Conservation (phyloP, 208 protist genomes). For the Leishmania arabica region DNA sequence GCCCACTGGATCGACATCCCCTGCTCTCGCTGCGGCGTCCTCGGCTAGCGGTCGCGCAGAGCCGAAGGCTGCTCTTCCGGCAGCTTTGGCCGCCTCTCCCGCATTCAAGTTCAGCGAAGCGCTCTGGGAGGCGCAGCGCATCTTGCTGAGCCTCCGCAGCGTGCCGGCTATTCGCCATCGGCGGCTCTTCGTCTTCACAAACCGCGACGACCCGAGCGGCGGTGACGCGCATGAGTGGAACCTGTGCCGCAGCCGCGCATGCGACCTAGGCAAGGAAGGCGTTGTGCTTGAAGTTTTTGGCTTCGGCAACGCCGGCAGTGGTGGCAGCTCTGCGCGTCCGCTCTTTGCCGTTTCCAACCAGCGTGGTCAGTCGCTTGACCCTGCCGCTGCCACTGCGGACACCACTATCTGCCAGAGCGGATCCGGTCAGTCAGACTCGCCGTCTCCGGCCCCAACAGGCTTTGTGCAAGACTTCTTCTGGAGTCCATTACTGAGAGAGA, state of each 20-base stretch:
- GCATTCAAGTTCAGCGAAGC: conserved; percentile 50
- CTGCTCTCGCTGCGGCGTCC: conserved; percentile 14
- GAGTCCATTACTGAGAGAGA: conserved; percentile 25
- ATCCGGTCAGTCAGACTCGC: neutral
- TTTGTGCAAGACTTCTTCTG: conserved; percentile 28
- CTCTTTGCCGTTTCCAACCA: neutral
- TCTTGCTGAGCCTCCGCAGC: conserved; percentile 46
- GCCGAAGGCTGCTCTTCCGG: conserved; percentile 6
- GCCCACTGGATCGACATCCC: neutral
- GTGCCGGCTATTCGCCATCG: conserved; percentile 35
- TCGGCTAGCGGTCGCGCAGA: neutral
- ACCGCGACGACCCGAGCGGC: conserved; percentile 68
- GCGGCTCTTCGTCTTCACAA: conserved; percentile 88
- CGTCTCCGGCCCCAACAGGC: neutral
- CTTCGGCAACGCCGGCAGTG: conserved; percentile 20
- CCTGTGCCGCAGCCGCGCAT: conserved; percentile 42
- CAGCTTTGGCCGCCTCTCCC: neutral
- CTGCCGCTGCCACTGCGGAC: neutral
- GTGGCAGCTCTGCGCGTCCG: neutral
- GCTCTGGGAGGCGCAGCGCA: conserved; percentile 70
- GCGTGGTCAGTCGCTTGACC: neutral
- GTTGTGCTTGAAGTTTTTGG: conserved; percentile 78
- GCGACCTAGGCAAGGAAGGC: conserved; percentile 51
- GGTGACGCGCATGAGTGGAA: conserved; percentile 35
- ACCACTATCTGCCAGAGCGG: neutral